Evolutionary conservation across 371 early-diverging fungal genomes (phyloP).

Genomic region (Entomophthora muscae): DNA sequence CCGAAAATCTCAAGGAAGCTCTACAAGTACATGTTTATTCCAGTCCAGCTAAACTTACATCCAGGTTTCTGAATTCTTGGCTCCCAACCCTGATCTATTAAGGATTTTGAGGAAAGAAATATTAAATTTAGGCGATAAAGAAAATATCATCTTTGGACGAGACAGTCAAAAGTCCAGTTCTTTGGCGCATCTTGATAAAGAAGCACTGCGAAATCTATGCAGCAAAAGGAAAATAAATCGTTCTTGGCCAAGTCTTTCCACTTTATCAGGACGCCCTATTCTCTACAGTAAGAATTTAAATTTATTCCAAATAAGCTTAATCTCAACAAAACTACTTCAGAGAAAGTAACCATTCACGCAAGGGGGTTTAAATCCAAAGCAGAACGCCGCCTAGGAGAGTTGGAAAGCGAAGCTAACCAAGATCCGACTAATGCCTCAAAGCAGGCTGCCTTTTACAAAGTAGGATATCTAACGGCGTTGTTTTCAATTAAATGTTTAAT

Average conservation of each 20-base stretch:
- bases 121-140: neutral
- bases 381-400: conserved; percentile 18
- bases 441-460: conserved; percentile 56
- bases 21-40: neutral
- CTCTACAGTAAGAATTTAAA: neutral
- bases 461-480: conserved; percentile 12
- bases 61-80: neutral
- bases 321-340: neutral
- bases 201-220: neutral
- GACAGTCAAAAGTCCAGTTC: neutral
- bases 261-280: neutral
- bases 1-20: neutral
- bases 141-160: neutral
- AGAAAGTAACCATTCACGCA: neutral
- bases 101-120: neutral
- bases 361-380: conserved; percentile 6
- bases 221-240: neutral
- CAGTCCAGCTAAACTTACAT: too few species aligned
- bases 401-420: conserved; percentile 52
- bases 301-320: neutral
- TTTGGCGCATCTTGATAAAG: neutral
- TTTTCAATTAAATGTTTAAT: neutral
- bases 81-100: neutral
- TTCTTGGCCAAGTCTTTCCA: neutral
- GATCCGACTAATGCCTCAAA: conserved; percentile 34